phyloP scores from a whole-genome alignment of 768 basidiomycete genomes.

The Xerocomus brunneocitrinus region DNA sequence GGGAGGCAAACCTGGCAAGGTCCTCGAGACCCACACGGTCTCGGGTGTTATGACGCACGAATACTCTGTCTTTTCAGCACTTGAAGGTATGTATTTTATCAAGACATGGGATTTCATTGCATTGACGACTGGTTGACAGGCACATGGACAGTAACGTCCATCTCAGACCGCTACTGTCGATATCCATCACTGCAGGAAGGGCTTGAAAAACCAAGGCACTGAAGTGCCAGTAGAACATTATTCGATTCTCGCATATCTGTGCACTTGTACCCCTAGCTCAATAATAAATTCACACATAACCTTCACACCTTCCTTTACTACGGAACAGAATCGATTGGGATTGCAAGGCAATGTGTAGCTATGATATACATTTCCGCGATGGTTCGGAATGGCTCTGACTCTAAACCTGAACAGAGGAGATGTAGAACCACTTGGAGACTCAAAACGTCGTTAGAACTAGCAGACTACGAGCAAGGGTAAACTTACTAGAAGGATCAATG shows the following conservation, averaged over 20 bases:
- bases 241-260: conserved; percentile 15
- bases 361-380: background rate
- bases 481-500: conserved; percentile 85
- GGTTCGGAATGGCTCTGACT: background rate
- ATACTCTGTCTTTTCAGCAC: conserved; percentile 88
- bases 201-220: conserved; percentile 33
- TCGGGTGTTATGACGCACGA: conserved; percentile 67
- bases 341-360: background rate
- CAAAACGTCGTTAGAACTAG: conserved; percentile 11
- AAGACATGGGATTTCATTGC: background rate
- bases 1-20: conserved; percentile 64
- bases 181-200: conserved; percentile 71
- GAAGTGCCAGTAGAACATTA: conserved; percentile 8
- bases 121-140: conserved; percentile 40
- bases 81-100: conserved; percentile 64
- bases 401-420: conserved; percentile 81
- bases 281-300: conserved; percentile 5
- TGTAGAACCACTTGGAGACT: conserved; percentile 96
- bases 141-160: conserved; percentile 89
- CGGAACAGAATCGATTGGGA: background rate
- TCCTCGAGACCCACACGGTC: conserved; percentile 90
- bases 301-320: background rate
- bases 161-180: conserved; percentile 85
- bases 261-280: conserved; percentile 26
- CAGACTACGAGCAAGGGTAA: background rate